Evolutionary conservation across 345 rosid genomes (phyloP).

Genomic region (Acer negundo): DNA sequence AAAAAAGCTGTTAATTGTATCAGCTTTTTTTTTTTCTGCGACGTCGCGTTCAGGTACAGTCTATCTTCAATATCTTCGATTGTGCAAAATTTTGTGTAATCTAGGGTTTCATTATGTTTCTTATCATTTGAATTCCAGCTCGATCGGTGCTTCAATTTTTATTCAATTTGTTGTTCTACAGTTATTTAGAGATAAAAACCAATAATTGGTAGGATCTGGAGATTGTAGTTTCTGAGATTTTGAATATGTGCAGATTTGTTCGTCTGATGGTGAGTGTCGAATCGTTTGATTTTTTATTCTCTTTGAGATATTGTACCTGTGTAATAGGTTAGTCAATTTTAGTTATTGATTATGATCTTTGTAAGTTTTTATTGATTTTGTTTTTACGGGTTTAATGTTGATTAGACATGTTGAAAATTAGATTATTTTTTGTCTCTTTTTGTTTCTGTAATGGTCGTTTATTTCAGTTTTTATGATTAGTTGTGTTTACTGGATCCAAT

Average conservation of each 20-base stretch:
- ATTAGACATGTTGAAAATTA: not conserved
- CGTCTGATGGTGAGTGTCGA: not conserved
- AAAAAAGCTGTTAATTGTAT: not conserved
- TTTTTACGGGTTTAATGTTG: not conserved
- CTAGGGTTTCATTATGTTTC: not conserved
- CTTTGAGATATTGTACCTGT: not conserved
- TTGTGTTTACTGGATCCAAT: not conserved
- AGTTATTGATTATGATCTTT: not conserved
- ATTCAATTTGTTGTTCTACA: not conserved
- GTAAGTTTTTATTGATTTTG: not conserved
- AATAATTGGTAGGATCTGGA: conserved; percentile 2
- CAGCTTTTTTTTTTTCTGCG: not conserved
- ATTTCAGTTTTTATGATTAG: not conserved
- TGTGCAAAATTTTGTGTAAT: not conserved
- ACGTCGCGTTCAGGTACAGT: conserved; percentile 7
- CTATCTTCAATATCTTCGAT: not conserved
- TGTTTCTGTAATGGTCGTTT: not conserved
- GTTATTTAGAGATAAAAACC: not conserved
- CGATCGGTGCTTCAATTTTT: not conserved
- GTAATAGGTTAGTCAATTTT: not conserved
- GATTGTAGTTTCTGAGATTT: not conserved
- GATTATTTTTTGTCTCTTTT: not conserved
- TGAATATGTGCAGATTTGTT: not conserved
- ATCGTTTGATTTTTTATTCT: not conserved
- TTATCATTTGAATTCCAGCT: conserved; percentile 1